Evolutionary conservation across 2,329 filamentous ascomycete species (phyloP).

Genomic region (Fusarium sp.): DNA sequence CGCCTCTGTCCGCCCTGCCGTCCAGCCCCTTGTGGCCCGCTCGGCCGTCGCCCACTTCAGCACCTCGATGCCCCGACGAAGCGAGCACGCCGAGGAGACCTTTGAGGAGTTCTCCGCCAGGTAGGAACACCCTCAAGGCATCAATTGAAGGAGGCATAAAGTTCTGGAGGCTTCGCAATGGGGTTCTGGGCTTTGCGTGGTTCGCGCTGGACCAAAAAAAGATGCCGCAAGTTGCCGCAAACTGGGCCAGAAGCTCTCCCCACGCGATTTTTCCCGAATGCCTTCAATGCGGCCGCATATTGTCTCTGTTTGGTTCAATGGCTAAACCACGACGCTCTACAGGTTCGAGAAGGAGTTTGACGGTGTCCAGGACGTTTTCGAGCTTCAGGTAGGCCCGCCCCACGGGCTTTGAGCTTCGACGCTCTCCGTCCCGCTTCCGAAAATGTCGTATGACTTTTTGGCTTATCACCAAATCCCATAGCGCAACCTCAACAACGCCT

Average conservation of each 20-base stretch:
- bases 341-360: constrained; percentile 99
- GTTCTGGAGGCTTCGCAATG: constrained; percentile 15
- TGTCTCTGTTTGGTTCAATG: constrained; percentile 41
- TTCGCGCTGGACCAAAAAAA: constrained; percentile 36
- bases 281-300: constrained; percentile 42
- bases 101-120: constrained; percentile 99
- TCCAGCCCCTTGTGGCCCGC: constrained; percentile 66
- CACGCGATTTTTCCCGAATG: constrained; percentile 46
- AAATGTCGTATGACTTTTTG: constrained; percentile 49
- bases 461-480: constrained; percentile 49
- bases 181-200: constrained; percentile 7
- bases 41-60: constrained; percentile 72
- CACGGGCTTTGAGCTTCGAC: constrained; percentile 37
- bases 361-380: constrained; percentile 96
- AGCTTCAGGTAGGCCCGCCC: constrained; percentile 84
- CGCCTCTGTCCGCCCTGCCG: constrained; percentile 69
- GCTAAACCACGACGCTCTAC: constrained; percentile 46
- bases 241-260: constrained; percentile 38
- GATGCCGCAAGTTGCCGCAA: constrained; percentile 40
- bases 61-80: constrained; percentile 68
- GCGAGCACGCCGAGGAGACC: constrained; percentile 89
- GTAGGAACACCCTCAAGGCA: constrained; percentile 66
- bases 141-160: constrained; percentile 24
- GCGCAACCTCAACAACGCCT: constrained; percentile 99
- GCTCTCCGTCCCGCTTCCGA: constrained; percentile 37